Evolutionary conservation across 2,329 filamentous ascomycete species (phyloP).

Genomic region (Rutstroemia sydowiana): DNA sequence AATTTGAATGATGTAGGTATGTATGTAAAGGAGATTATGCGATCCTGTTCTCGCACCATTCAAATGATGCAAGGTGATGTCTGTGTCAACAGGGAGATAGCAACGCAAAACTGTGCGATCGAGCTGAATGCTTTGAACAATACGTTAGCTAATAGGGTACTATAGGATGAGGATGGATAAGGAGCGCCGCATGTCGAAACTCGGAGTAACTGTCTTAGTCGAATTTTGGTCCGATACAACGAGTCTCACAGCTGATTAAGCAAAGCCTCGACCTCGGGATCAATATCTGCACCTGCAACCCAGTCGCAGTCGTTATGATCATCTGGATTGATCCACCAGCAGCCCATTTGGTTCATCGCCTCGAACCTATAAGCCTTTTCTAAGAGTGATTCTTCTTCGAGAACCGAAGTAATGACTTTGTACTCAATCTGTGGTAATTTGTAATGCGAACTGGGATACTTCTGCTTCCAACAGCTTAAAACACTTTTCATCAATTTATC

Average conservation of each 20-base stretch:
- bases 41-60: too few relatives aligned
- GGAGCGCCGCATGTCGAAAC: too few relatives aligned
- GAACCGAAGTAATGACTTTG: not conserved
- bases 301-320: not conserved
- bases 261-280: not conserved
- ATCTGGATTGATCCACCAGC: not conserved
- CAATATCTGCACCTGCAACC: not conserved
- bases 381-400: not conserved
- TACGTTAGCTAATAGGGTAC: too few relatives aligned
- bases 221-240: too few relatives aligned
- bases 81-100: too few relatives aligned
- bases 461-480: not conserved
- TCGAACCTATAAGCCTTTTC: not conserved
- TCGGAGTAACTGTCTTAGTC: too few relatives aligned
- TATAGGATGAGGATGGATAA: too few relatives aligned
- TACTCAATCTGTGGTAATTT: not conserved
- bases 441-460: not conserved
- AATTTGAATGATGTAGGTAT: too few relatives aligned
- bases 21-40: too few relatives aligned
- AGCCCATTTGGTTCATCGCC: not conserved
- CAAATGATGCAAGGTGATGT: too few relatives aligned
- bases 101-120: too few relatives aligned
- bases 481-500: not conserved
- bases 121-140: too few relatives aligned
- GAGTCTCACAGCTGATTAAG: not conserved